Conservation (phyloP, 192 early-diverging fungal species). For the Gigaspora rosea region DNA sequence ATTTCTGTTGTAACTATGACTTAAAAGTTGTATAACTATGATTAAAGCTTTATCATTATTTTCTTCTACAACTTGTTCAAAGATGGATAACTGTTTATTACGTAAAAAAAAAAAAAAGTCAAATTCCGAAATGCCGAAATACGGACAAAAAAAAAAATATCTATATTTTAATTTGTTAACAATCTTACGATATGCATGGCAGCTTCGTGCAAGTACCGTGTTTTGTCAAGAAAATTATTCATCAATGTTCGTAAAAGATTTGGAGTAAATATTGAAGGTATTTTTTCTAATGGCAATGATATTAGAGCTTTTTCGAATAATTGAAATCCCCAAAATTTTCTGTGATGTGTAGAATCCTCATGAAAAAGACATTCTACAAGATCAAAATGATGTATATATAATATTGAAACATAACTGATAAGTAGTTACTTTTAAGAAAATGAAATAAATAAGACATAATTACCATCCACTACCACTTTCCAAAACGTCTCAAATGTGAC, state of each 20-base stretch:
- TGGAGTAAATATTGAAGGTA: constrained; percentile 74
- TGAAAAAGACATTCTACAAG: constrained; percentile 71
- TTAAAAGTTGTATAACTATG: constrained; percentile 79
- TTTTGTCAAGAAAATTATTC: constrained; percentile 77
- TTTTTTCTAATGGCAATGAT: constrained; percentile 53
- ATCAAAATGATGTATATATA: constrained; percentile 11
- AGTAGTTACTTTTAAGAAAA: neutral
- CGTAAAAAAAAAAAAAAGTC: constrained; percentile 29
- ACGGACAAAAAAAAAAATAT: neutral
- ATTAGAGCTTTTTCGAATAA: constrained; percentile 73
- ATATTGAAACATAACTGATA: neutral
- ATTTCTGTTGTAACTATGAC: constrained; percentile 68
- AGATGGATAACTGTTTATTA: constrained; percentile 42
- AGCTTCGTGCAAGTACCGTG: constrained; percentile 78
- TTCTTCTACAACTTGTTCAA: constrained; percentile 61
- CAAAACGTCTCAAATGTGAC: constrained; percentile 79
- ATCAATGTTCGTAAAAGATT: constrained; percentile 86
- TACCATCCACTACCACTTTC: constrained; percentile 74
- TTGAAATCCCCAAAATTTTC: constrained; percentile 89
- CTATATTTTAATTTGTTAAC: neutral
- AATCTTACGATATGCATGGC: constrained; percentile 66
- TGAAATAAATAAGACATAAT: neutral
- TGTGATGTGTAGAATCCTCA: constrained; percentile 71
- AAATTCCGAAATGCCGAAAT: neutral
- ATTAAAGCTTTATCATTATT: constrained; percentile 74